phyloP scores from a whole-genome alignment of 1,284 basidiomycete species.

The Papiliotrema fonsecae region DNA sequence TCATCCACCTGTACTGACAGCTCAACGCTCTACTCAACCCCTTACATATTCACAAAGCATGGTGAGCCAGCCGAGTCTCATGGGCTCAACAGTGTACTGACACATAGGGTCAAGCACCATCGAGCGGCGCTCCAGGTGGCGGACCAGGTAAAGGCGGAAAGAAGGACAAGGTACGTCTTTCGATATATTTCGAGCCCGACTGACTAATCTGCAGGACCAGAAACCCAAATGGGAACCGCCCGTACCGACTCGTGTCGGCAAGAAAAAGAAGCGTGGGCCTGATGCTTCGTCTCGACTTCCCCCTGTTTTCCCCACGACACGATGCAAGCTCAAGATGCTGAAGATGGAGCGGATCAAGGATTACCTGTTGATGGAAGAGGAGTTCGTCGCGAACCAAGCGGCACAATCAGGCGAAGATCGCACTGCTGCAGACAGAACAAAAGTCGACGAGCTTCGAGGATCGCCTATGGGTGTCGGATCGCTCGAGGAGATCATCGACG shows the following conservation, averaged over 20 bases:
- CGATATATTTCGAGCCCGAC: background rate
- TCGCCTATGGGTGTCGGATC: slow-evolving; percentile 96
- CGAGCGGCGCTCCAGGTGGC: slow-evolving; percentile 56
- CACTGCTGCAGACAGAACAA: slow-evolving; percentile 89
- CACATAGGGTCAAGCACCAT: slow-evolving; percentile 70
- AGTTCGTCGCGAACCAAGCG: slow-evolving; percentile 95
- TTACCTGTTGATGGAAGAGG: slow-evolving; percentile 93
- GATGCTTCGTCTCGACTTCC: slow-evolving; percentile 88
- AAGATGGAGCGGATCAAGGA: slow-evolving; percentile 98
- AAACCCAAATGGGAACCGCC: slow-evolving; percentile 95
- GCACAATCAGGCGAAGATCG: slow-evolving; percentile 82
- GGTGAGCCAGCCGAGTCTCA: too few species aligned
- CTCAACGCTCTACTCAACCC: too few species aligned
- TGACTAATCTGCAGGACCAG: slow-evolving; percentile 8
- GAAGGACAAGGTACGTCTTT: slow-evolving; percentile 54
- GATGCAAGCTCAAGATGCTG: slow-evolving; percentile 91
- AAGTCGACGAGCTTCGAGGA: slow-evolving; percentile 91
- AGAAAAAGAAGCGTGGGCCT: slow-evolving; percentile 91
- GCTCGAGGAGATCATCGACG: slow-evolving; percentile 98
- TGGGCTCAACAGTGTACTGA: too few species aligned
- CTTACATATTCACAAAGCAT: too few species aligned
- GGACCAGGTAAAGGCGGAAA: slow-evolving; percentile 51
- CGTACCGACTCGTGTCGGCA: slow-evolving; percentile 92
- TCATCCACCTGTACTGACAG: too few species aligned
- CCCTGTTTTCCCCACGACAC: slow-evolving; percentile 86